Evolutionary conservation across 176 grass and related monocot genomes (phyloP), one percentile per base, ranked within the genome.

Genomic region (Elymus sibiricus): DNA sequence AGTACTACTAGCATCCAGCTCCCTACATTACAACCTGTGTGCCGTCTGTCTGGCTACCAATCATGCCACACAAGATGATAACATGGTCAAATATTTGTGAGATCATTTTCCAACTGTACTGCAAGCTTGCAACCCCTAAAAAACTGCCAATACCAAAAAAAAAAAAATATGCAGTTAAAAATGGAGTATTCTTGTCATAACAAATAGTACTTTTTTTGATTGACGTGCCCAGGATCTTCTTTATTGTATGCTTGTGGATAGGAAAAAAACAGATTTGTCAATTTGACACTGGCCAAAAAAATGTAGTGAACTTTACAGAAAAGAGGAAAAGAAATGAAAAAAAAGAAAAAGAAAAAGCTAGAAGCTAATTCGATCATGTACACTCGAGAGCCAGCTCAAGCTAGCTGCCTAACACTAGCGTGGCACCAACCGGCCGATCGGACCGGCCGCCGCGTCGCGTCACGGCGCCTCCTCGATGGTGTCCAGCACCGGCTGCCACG

Each of bases 391-490:
- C 85, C 90, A 88, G 82, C 86, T 76, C 89, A 88, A 77, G 42
- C 61, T 81, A 88, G 82, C 85, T 91, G 89, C 89, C 67, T 91
- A 87, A 69, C 68, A 75, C 89, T 78, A 84, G 80, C 80, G 43
- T 44, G 15, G 82, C 76, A 69, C 19, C 29, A 76, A 75, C 53
- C 53, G 49, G 49, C 25, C 39, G 59, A 51, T 25, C 67, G 42
- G n/a, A n/a, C 44, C 58, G 58, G 60, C 62, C 77, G 78, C 62
- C 83, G 35, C 32, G 35, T 83, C 75, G 37, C 32, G 35, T 87
- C 80, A 95, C 59, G 84, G 85, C 56, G 82, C 72, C 82, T 98
- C 97, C 46, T 94, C 82, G 77, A 98, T 98, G 86, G 94, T 92
- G 61, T 96, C 92, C 73, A 98, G 85, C 68, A 59, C 85, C 2